Conservation (phyloP, 2,329 filamentous ascomycete genomes). For the Metarhizium anisopliae region DNA sequence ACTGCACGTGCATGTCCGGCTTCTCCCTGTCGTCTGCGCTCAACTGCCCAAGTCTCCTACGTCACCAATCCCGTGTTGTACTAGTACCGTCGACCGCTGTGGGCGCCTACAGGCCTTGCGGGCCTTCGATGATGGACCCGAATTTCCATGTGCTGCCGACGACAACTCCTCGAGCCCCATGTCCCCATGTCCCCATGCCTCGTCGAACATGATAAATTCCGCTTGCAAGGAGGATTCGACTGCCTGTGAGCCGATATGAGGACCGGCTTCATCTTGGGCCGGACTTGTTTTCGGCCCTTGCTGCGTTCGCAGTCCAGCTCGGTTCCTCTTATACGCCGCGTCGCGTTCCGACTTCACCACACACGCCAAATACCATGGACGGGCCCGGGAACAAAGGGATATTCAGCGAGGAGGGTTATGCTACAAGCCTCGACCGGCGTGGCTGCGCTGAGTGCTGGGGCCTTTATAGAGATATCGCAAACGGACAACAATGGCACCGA, state of each 20-base stretch:
- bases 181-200: neutral
- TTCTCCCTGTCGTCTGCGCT: neutral
- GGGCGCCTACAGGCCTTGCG: neutral
- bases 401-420: constrained; percentile 15
- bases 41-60: constrained; percentile 5
- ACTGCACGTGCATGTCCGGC: neutral
- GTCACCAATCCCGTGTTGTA: constrained; percentile 8
- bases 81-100: neutral
- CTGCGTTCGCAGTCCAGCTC: constrained; percentile 18
- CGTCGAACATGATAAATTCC: constrained; percentile 11
- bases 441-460: constrained; percentile 40
- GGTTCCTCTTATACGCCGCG: constrained; percentile 12
- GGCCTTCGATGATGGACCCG: neutral
- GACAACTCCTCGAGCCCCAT: neutral
- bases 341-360: constrained; percentile 16
- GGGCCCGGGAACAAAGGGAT: constrained; percentile 1
- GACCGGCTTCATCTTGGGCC: constrained; percentile 31
- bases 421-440: constrained; percentile 32
- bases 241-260: constrained; percentile 33
- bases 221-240: constrained; percentile 1
- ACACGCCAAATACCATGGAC: constrained; percentile 18
- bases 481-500: constrained; percentile 38
- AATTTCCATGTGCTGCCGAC: neutral
- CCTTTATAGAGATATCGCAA: constrained; percentile 50
- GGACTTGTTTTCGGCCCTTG: constrained; percentile 32